Percentiles rank a stretch among this genome's conserved stretches.
These are phyloP conservation scores for Boletus pseudo-olivaceus DNA, from an alignment of 768 basidiomycete species.

Conservation along the genomic window DNA sequence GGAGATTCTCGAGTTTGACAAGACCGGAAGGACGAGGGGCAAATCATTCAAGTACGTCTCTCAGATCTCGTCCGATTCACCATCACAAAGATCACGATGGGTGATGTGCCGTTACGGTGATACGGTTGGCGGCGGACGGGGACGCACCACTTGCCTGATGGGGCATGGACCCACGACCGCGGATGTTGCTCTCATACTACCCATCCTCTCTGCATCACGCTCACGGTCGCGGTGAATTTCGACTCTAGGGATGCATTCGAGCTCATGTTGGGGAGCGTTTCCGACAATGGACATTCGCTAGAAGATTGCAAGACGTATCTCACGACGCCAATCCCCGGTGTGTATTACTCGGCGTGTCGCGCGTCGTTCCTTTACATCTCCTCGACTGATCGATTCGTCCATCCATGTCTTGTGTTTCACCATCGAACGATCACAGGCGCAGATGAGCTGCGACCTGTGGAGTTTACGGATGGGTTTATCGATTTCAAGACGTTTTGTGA, in stretches of 20 bases:
- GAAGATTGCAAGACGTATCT: constrained; percentile 82
- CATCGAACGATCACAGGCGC: constrained; percentile 2
- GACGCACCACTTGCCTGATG: not conserved
- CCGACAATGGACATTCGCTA: constrained; percentile 70
- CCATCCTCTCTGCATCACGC: constrained; percentile 1
- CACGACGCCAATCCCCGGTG: constrained; percentile 50
- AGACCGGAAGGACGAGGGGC: constrained; percentile 16
- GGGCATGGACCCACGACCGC: not conserved
- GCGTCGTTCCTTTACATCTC: not conserved
- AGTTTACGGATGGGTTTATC: constrained; percentile 61
- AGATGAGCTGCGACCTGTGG: constrained; percentile 10
- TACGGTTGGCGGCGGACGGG: not conserved
- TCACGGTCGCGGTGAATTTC: constrained; percentile 18
- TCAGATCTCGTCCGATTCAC: not conserved
- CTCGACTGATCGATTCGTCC: not conserved
- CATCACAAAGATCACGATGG: not conserved
- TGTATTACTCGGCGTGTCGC: constrained; percentile 19
- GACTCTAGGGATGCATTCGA: constrained; percentile 75
- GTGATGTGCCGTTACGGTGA: not conserved
- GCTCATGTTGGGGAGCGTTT: constrained; percentile 80
- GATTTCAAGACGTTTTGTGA: constrained; percentile 86
- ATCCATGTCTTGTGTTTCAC: not conserved
- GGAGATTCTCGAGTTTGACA: constrained; percentile 59
- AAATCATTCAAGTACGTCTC: constrained; percentile 44
- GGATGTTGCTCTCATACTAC: constrained; percentile 9